phyloP scores from a whole-genome alignment of 306 rosid species.

The Coriaria nepalensis region DNA sequence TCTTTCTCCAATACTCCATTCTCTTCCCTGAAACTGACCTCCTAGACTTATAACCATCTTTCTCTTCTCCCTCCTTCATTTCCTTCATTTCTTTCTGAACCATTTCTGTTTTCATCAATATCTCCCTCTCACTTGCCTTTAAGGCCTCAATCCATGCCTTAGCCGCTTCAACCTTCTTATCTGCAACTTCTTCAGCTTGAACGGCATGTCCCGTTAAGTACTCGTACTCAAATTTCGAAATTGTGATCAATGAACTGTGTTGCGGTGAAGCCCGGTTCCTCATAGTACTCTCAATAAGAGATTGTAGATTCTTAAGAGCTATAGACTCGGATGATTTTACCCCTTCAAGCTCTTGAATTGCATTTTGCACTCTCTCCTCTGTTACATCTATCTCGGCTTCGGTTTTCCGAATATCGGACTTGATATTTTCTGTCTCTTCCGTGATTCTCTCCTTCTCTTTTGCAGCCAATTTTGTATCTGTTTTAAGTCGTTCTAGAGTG shows the following conservation, averaged over 20 bases:
- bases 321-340: slow-evolving; percentile 45
- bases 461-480: slow-evolving; percentile 38
- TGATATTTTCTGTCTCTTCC: slow-evolving; percentile 32
- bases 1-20: slow-evolving; percentile 30
- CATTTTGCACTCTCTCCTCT: slow-evolving; percentile 51
- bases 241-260: slow-evolving; percentile 45
- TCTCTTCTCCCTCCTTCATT: slow-evolving; percentile 30
- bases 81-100: slow-evolving; percentile 45
- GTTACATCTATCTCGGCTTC: slow-evolving; percentile 42
- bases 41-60: slow-evolving; percentile 21
- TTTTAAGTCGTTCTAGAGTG: slow-evolving; percentile 46
- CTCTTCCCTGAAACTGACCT: slow-evolving; percentile 24
- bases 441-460: slow-evolving; percentile 33
- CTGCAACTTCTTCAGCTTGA: slow-evolving; percentile 66
- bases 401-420: slow-evolving; percentile 31
- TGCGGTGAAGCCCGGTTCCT: slow-evolving; percentile 41
- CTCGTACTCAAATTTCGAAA: slow-evolving; percentile 70
- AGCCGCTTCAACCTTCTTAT: slow-evolving; percentile 70
- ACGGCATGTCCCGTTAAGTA: slow-evolving; percentile 61
- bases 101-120: slow-evolving; percentile 34
- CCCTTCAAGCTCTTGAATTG: slow-evolving; percentile 55
- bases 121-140: slow-evolving; percentile 81
- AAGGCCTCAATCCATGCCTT: slow-evolving; percentile 83
- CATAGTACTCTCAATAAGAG: slow-evolving; percentile 42
- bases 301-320: slow-evolving; percentile 49